Conservation (phyloP, 225 moss, liverwort and hornwort species). For the Pseudoscleropodium purum region DNA sequence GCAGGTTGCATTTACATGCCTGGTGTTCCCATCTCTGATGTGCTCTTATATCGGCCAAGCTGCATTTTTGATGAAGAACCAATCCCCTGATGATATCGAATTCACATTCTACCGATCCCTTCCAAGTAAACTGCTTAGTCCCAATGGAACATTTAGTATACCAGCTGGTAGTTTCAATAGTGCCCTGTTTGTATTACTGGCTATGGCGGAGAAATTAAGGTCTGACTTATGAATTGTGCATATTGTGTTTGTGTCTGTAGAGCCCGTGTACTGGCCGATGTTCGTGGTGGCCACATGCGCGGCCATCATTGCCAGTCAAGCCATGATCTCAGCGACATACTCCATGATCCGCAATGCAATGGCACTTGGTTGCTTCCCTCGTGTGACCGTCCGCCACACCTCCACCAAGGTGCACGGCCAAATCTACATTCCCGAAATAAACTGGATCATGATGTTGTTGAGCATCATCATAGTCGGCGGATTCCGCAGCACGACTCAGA, state of each 20-base stretch:
- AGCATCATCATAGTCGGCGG: conserved; percentile 38
- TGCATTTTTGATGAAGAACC: conserved; percentile 21
- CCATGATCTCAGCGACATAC: conserved; percentile 64
- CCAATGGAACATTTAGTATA: background rate
- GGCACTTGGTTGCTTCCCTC: conserved; percentile 58
- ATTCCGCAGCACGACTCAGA: conserved; percentile 38
- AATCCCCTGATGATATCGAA: background rate
- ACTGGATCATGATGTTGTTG: conserved; percentile 53
- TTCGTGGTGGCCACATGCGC: conserved; percentile 40
- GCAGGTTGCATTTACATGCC: conserved; percentile 26
- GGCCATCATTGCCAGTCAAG: conserved; percentile 63
- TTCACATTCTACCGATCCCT: conserved; percentile 29
- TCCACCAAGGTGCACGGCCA: conserved; percentile 42
- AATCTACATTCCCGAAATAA: conserved; percentile 64
- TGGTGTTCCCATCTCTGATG: conserved; percentile 36
- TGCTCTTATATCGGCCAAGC: conserved; percentile 29
- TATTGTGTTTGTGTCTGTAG: background rate
- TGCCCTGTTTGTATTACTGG: background rate
- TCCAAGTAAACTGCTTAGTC: background rate
- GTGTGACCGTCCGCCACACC: conserved; percentile 39
- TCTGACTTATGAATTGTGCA: background rate
- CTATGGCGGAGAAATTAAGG: background rate
- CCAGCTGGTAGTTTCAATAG: background rate
- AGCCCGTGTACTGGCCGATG: conserved; percentile 55
- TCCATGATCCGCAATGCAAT: conserved; percentile 53